These are phyloP conservation scores for Physcomitrellopsis africana DNA, from an alignment of 225 moss, liverwort and hornwort genomes.

Conservation along the genomic window DNA sequence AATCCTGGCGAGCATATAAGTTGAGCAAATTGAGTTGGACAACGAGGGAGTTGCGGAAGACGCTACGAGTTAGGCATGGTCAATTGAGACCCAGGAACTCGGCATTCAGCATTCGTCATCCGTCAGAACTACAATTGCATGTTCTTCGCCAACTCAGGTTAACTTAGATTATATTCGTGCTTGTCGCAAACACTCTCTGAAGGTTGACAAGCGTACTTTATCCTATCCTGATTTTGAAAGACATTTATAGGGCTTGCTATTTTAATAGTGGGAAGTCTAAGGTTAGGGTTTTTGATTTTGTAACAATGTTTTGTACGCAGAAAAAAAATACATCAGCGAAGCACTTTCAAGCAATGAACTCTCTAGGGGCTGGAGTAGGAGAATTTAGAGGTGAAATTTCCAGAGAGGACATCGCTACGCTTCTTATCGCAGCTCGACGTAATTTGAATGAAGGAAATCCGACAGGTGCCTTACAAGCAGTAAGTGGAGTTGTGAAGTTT, in stretches of 20 bases:
- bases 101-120: not conserved
- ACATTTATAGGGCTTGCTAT: not conserved
- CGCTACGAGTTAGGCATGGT: not conserved
- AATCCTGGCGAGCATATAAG: not conserved
- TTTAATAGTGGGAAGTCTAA: not conserved
- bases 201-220: not conserved
- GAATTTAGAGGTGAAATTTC: slow-evolving; percentile 29
- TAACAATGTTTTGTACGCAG: slow-evolving; percentile 22
- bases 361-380: slow-evolving; percentile 41
- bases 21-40: slow-evolving; percentile 13
- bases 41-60: slow-evolving; percentile 2
- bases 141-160: not conserved
- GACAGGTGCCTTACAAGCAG: slow-evolving; percentile 81
- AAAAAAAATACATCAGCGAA: not conserved
- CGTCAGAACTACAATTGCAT: not conserved
- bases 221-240: not conserved
- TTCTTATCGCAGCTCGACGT: slow-evolving; percentile 76
- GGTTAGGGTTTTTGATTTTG: slow-evolving; percentile 19
- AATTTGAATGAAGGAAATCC: slow-evolving; percentile 79
- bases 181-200: slow-evolving; percentile 12
- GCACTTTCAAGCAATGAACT: slow-evolving; percentile 34
- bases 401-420: slow-evolving; percentile 64
- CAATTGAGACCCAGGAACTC: not conserved
- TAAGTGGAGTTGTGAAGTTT: slow-evolving; percentile 47
- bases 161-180: not conserved